phyloP scores from a whole-genome alignment of 108 stramenopile species.

The Schizochytrium sp. region DNA sequence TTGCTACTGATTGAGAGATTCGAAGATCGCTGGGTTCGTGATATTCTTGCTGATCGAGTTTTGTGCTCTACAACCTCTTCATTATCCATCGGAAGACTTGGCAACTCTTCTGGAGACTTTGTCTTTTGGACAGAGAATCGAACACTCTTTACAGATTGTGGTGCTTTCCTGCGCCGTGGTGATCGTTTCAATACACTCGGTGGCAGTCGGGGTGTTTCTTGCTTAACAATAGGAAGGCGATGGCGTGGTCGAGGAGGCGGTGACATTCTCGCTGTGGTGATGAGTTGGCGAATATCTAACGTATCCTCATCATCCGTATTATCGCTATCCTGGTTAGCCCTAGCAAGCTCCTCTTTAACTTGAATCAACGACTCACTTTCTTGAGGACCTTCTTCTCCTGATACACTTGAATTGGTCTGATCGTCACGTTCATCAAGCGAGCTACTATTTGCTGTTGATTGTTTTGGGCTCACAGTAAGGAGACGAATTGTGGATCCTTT shows the following conservation, averaged over 20 bases:
- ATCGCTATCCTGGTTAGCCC: neutral
- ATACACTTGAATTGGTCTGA: too few relatives aligned
- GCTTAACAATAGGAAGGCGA: too few relatives aligned
- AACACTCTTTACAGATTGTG: neutral
- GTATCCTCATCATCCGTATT: neutral
- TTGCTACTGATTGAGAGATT: too few relatives aligned
- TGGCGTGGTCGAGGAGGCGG: neutral
- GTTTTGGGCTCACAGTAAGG: too few relatives aligned
- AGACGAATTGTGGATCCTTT: too few relatives aligned
- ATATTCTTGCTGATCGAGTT: too few relatives aligned
- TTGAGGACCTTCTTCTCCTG: too few relatives aligned
- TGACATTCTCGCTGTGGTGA: neutral
- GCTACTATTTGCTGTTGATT: too few relatives aligned
- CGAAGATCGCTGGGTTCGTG: too few relatives aligned
- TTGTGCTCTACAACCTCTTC: too few relatives aligned
- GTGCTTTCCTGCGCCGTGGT: neutral
- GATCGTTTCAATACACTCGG: neutral
- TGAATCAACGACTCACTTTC: too few relatives aligned
- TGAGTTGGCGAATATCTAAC: neutral
- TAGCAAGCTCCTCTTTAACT: neutral
- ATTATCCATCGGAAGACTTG: neutral
- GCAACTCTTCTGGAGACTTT: neutral
- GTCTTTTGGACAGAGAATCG: constrained; percentile 36
- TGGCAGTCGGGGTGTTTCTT: neutral
- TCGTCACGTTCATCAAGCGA: too few relatives aligned